A percentile compares a stretch with the other conserved stretches of the same genome.
Conservation (phyloP, 2,329 filamentous ascomycete genomes). For the Didymella segeticola region DNA sequence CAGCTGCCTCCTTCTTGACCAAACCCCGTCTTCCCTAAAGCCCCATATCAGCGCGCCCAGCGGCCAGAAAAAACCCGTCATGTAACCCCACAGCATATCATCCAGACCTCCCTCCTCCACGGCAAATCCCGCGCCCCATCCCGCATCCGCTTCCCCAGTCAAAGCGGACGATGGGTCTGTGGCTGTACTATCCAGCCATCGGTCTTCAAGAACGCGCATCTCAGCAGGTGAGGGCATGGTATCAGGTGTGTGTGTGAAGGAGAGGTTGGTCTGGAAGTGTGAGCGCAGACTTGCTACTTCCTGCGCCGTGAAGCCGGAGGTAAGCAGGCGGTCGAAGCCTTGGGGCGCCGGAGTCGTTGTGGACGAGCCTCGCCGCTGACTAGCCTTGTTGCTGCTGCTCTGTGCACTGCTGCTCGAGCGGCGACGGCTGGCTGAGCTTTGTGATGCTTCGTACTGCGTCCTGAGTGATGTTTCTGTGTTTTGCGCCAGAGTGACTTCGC, state of each 20-base stretch:
- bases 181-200: slow-evolving; percentile 79
- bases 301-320: slow-evolving; percentile 78
- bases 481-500: slow-evolving; percentile 62
- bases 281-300: slow-evolving; percentile 86
- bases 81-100: slow-evolving; percentile 83
- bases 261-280: slow-evolving; percentile 87
- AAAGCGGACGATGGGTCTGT: slow-evolving; percentile 49
- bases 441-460: slow-evolving; percentile 31
- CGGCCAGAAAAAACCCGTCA: slow-evolving; percentile 95
- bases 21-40: slow-evolving; percentile 84
- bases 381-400: slow-evolving; percentile 17
- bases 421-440: slow-evolving; percentile 20
- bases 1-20: slow-evolving; percentile 81
- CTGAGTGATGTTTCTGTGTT: slow-evolving; percentile 50
- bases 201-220: slow-evolving; percentile 81
- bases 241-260: slow-evolving; percentile 82
- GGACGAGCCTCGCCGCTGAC: slow-evolving; percentile 30
- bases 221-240: slow-evolving; percentile 82
- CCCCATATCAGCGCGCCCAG: slow-evolving; percentile 86
- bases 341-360: slow-evolving; percentile 66
- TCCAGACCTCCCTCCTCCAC: slow-evolving; percentile 72
- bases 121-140: slow-evolving; percentile 60
- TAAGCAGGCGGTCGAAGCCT: slow-evolving; percentile 87
- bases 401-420: slow-evolving; percentile 23
- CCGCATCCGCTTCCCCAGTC: slow-evolving; percentile 47